Evolutionary conservation across 2,329 filamentous ascomycete genomes (phyloP).

Genomic region (Hawksworthiomyces lignivorus): DNA sequence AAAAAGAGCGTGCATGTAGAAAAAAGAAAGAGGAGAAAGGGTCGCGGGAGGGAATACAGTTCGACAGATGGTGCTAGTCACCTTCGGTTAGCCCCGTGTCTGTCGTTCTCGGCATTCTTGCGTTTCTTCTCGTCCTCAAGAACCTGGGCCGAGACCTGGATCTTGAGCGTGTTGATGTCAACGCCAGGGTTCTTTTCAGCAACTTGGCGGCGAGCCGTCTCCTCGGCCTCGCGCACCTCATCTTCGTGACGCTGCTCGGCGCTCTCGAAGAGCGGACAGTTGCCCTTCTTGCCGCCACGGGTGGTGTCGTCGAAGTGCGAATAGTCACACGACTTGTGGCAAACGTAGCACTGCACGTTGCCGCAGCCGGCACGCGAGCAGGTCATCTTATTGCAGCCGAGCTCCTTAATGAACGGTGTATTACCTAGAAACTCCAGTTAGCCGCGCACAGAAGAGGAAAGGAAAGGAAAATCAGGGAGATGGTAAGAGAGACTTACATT

Average conservation of each 20-base stretch:
- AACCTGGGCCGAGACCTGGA: constrained; percentile 51
- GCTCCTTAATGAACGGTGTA: constrained; percentile 71
- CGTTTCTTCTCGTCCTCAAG: constrained; percentile 32
- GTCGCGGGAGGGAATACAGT: too few species aligned
- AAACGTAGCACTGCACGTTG: constrained; percentile 61
- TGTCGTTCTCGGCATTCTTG: constrained; percentile 1
- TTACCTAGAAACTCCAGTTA: constrained; percentile 34
- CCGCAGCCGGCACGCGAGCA: constrained; percentile 50
- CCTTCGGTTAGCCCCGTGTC: neutral
- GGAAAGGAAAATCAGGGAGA: neutral
- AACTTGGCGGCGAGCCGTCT: constrained; percentile 46
- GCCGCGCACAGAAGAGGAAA: neutral
- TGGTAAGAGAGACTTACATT: constrained; percentile 36
- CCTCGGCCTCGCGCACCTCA: constrained; percentile 57
- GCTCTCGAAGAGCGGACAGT: constrained; percentile 63
- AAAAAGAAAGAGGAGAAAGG: neutral
- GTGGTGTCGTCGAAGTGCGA: constrained; percentile 56
- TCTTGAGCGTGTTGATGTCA: constrained; percentile 46
- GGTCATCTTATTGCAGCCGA: constrained; percentile 77
- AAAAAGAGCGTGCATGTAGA: neutral
- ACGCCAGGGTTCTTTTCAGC: constrained; percentile 53
- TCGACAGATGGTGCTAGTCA: too few species aligned
- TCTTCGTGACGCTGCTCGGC: constrained; percentile 51
- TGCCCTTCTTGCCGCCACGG: constrained; percentile 39
- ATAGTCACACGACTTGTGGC: constrained; percentile 60